These are phyloP conservation scores for Solanum etuberosum DNA, from an alignment of 257 asterid genomes.

Conservation along the genomic window DNA sequence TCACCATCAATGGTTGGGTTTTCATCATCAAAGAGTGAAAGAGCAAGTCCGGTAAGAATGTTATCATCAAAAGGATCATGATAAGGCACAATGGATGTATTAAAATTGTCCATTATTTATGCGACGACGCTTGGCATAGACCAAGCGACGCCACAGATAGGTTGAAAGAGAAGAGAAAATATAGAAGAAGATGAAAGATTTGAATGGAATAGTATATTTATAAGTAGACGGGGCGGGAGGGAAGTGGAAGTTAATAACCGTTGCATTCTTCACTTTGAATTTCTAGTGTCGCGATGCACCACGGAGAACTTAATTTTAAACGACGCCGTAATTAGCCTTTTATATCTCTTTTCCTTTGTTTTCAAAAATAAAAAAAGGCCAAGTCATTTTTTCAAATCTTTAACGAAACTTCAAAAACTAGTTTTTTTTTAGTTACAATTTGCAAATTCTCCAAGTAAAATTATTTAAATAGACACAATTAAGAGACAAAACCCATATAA, in stretches of 20 bases:
- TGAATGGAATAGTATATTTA: not conserved
- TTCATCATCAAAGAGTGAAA: slow-evolving; percentile 12
- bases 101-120: slow-evolving; percentile 19
- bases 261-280: slow-evolving; percentile 2
- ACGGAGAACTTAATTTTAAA: not conserved
- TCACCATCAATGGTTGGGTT: not conserved
- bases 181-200: not conserved
- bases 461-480: not conserved
- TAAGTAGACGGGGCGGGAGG: slow-evolving; percentile 12
- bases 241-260: slow-evolving; percentile 29
- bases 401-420: not conserved
- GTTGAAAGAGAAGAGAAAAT: not conserved
- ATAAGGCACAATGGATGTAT: not conserved
- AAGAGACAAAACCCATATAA: not conserved
- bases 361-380: not conserved
- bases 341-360: not conserved
- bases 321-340: not conserved
- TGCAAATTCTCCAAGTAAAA: not conserved
- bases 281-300: not conserved
- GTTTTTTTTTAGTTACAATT: not conserved
- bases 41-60: not conserved
- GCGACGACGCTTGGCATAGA: not conserved
- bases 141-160: slow-evolving; percentile 15
- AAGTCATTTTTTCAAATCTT: not conserved
- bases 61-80: slow-evolving; percentile 9